These are phyloP conservation scores for Potentilla sterilis DNA, from an alignment of 306 rosid species.

Conservation along the genomic window DNA sequence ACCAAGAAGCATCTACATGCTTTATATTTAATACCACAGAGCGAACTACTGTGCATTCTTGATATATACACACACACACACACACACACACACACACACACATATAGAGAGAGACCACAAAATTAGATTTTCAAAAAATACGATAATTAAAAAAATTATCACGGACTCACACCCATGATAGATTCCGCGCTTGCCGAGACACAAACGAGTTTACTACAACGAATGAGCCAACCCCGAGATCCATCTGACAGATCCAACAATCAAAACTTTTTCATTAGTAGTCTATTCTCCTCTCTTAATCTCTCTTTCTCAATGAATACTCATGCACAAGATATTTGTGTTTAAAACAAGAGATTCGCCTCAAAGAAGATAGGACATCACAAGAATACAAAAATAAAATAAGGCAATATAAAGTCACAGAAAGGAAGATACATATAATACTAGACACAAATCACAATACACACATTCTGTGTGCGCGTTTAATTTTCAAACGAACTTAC, in stretches of 20 bases:
- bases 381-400: neutral
- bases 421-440: neutral
- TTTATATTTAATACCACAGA: neutral
- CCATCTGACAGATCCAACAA: constrained; percentile 63
- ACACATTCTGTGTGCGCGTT: too few species aligned
- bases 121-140: neutral
- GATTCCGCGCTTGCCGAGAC: constrained; percentile 82
- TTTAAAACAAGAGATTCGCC: neutral
- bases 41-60: neutral
- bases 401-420: neutral
- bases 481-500: too few species aligned
- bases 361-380: neutral
- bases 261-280: neutral
- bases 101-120: neutral
- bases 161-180: constrained; percentile 58
- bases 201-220: constrained; percentile 77
- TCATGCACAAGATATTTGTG: neutral
- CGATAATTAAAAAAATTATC: neutral
- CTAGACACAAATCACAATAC: too few species aligned
- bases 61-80: too few species aligned
- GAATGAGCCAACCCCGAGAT: constrained; percentile 94
- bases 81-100: neutral
- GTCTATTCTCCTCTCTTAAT: neutral
- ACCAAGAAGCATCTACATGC: neutral
- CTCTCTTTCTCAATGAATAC: neutral